Base-by-base conservation (phyloP, 2,329 filamentous ascomycete species). In the Sclerotinia subarctica region DNA sequence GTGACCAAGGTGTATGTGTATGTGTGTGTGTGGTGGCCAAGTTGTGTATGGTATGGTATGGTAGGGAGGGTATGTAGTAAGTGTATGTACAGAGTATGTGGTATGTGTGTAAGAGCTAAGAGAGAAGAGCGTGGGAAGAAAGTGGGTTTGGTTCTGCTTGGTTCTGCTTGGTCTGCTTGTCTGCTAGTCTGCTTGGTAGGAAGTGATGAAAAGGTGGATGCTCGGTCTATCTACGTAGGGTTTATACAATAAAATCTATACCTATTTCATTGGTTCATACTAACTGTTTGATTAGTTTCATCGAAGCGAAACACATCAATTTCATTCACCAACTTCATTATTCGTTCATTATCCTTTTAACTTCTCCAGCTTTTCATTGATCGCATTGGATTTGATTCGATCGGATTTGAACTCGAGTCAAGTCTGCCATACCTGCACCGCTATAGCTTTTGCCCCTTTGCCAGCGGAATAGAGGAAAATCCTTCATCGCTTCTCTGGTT, bases 301-400 rank as follows among this genome's bases (percentile, higher is more conserved):
- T 57, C 53, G 32, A 38, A 57, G 53, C 53, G 53, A 38, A 57
- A 38, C 32, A 57, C 19, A 21, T 54, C 29, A 35, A 57, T 56
- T 38, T 56, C 32, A 56, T n/a, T 56, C 35, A 38, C 10, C 35
- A 38, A 38, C 8, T 38, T 38, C 35, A 38, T n/a, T 46, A 29
- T 46, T n/a, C 38, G 3, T 46, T 59, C 24, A 26, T 29, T 46
- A 26, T 54, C 3, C 2, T 21, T n/a, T 46, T 44, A 13, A 24
- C 24, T 17, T 38, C 32, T 56, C 53, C 32, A 35, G 53, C 53
- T 38, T n/a, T 56, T 38, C 32, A n/a, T 38, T 24, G 32, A 32
- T 32, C 7, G 32, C 5, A n/a, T n/a, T 32, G 4, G 32, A 32
- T n/a, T 32, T 32, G 32, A 5, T 32, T 32, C 11, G 35, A 38